Base-by-base conservation (phyloP, 495 filamentous ascomycete genomes). In the Tetracladium setigerum region DNA sequence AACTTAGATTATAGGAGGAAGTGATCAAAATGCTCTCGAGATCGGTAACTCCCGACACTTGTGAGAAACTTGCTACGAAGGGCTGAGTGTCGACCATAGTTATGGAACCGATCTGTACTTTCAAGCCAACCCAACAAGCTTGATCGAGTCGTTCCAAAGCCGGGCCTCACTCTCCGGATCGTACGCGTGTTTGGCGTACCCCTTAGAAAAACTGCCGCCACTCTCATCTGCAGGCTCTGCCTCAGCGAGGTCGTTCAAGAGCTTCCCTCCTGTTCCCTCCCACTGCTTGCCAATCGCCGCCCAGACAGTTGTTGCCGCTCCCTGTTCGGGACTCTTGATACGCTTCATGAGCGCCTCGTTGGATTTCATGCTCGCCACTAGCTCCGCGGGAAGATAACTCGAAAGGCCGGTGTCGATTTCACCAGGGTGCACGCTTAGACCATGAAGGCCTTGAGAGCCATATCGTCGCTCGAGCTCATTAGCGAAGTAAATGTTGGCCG, bases 401-500 rank as follows among this genome's bases (percentile, higher is more conserved):
- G 49, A 54, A 15, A 55, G 44, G 0, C 45, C 50, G 1, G 47
- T 52, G 18, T 19, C 30, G 9, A 74, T 60, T 11, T 47, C 59
- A 5, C 71, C 71, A 2, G 70, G 72, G 31, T 67, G 61, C 9
- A 73, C 24, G 44, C 59, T 62, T 13, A 59, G 51, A 1, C 55
- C 66, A 35, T 68, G 63, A 1, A 55, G 36, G 12, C 66, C 62
- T 10, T 58, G 45, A 0, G 49, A 12, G 2, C 63, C 61, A 39
- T 67, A 73, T 0, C 52, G 54, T 2, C 67, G 58, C 33, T 70
- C 64, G 15, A 73, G 61, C 52, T 72, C 59, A 30, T 66, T 69
- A 13, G 69, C 63, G 51, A 63, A 65, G 45, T 60, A 56, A 50
- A 78, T 69, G 49, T 78, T 78, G 10, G 74, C 72, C 0, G 67